A percentile compares a stretch with the other conserved stretches of the same genome.
phyloP scores from a whole-genome alignment of 495 filamentous ascomycete species.

The Chaetomium fimeti region DNA sequence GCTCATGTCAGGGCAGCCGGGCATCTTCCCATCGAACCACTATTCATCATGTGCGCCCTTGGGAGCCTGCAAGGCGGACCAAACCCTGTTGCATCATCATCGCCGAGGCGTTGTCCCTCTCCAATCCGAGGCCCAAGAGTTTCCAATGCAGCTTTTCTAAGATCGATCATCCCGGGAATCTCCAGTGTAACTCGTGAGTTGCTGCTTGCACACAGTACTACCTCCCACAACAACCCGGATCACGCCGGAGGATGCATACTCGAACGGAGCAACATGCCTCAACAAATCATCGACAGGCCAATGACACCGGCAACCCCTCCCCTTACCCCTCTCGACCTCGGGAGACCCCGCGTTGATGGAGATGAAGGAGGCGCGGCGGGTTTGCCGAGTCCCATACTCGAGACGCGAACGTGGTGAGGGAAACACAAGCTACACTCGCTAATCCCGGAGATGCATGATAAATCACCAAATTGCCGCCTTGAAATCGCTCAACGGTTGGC shows the following conservation, averaged over 20 bases:
- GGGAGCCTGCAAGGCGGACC: background rate
- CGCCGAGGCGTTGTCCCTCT: background rate
- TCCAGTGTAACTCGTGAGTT: background rate
- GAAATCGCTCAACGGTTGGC: too few relatives aligned
- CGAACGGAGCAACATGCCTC: background rate
- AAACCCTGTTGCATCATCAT: background rate
- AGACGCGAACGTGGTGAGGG: background rate
- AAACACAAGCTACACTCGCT: background rate
- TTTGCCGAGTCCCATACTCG: background rate
- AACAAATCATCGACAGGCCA: background rate
- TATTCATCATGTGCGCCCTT: background rate
- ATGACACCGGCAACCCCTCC: conserved; percentile 2
- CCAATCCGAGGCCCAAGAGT: background rate
- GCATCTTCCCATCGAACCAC: too few relatives aligned
- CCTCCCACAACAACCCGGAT: background rate
- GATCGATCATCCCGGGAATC: background rate
- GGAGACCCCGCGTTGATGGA: conserved; percentile 16
- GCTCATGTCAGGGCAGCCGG: background rate
- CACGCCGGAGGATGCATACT: background rate
- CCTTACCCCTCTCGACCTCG: conserved; percentile 12
- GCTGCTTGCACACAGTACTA: background rate
- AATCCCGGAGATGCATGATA: background rate
- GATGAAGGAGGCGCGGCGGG: background rate
- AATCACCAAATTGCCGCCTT: too few relatives aligned
- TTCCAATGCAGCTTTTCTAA: background rate